Evolutionary conservation across 2,329 filamentous ascomycete species (phyloP), one percentile per base, ranked within the genome.

Genomic region (Fusarium sp.): DNA sequence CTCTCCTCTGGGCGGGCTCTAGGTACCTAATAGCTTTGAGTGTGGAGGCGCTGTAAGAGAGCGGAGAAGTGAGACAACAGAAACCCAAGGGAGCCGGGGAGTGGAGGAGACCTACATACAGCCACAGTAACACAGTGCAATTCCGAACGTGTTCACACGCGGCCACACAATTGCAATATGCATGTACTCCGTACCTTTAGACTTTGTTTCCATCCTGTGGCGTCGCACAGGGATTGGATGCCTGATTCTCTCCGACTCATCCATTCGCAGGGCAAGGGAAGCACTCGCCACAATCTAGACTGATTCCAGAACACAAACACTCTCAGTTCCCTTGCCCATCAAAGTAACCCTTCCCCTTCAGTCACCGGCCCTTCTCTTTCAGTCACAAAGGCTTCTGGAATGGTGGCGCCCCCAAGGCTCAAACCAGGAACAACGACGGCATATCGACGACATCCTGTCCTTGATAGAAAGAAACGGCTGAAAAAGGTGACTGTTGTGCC

Each of bases 1-100:
- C 51, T 54, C 32, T 22, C 32, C 28, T 50, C 28, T 50, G 47
- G 47, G 22, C 47, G 17, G 50, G 50, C n/a, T 54, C 50, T 38
- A 32, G 28, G 28, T 32, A 54, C 72, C 71, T 72, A 55, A 51
- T 64, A 68, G 54, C 48, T 64, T 62, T 57, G 68, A 75, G 72
- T 72, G 72, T 75, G 72, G 72, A 74, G 72, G 72, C 69, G 72
- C 68, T 73, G 72, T 70, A 39, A 60, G 65, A 69, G 73, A 73
- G 72, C 72, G 72, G 72, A 75, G 72, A 74, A 75, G 72, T 72
- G 72, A 73, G 72, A 75, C 72, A 73, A 73, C 64, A 75, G 72
- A 75, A 62, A 36, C 18, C 50, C 18, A 52, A 59, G 56, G 69
- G 70, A 66, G 70, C 48, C 47, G 61, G 50, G 51, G 39, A 45